These are phyloP conservation scores for Triticum turgidum DNA, from an alignment of 176 grass and related monocot species.

Conservation along the genomic window DNA sequence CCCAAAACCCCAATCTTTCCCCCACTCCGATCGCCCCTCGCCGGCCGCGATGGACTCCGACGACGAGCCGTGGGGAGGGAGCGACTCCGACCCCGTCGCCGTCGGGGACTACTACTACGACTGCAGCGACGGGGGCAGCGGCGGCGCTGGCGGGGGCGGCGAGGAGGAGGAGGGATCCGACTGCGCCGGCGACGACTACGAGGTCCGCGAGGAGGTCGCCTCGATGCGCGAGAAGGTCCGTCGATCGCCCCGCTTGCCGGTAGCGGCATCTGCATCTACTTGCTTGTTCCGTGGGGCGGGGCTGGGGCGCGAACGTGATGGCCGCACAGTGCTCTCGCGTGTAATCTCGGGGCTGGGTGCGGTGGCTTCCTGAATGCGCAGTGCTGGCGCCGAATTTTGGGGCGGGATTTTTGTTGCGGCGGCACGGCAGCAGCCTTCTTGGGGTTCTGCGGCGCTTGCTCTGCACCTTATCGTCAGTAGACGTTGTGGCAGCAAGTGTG, in stretches of 20 bases:
- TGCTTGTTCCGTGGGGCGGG: background rate
- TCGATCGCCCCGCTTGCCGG: background rate
- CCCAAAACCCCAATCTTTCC: background rate
- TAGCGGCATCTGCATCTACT: background rate
- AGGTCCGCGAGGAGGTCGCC: background rate
- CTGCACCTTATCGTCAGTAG: background rate
- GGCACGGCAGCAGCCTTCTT: too few relatives aligned
- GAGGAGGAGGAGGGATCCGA: background rate
- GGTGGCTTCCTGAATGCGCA: too few relatives aligned
- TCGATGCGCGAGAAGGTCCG: slow-evolving; percentile 11
- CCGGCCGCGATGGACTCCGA: slow-evolving; percentile 19
- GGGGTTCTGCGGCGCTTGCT: background rate
- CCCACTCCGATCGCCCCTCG: background rate
- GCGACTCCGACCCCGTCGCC: background rate
- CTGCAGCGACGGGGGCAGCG: background rate
- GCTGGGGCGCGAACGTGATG: background rate
- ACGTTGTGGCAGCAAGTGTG: too few relatives aligned
- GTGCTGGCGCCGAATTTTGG: background rate
- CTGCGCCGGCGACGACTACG: background rate
- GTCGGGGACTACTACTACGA: slow-evolving; percentile 8
- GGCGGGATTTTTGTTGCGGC: background rate
- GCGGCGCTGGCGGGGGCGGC: background rate
- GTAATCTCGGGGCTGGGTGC: background rate
- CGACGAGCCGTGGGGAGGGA: background rate
- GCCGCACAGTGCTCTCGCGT: background rate